Conservation (phyloP, 768 basidiomycete genomes). For the Pleurotus djamor region DNA sequence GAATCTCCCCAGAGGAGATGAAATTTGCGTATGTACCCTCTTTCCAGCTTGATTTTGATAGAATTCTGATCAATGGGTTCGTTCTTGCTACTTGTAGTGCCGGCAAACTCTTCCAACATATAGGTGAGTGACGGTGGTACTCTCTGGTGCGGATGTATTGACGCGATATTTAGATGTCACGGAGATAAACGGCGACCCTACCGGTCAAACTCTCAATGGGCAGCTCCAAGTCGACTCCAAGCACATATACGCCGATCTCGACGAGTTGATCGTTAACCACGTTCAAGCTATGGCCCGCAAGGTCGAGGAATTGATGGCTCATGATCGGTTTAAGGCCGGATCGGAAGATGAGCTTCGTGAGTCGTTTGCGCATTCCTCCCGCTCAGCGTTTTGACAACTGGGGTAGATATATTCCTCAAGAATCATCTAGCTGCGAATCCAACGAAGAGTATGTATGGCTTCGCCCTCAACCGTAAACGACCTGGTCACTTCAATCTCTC, state of each 20-base stretch:
- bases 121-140: conserved; percentile 54
- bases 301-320: conserved; percentile 91
- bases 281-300: conserved; percentile 91
- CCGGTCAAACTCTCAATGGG: conserved; percentile 59
- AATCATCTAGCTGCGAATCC: conserved; percentile 93
- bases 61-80: not conserved
- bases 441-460: conserved; percentile 93
- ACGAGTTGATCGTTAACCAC: conserved; percentile 96
- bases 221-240: conserved; percentile 72
- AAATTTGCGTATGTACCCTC: conserved; percentile 46
- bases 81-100: not conserved
- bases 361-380: conserved; percentile 25
- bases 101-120: conserved; percentile 86
- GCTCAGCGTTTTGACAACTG: not conserved
- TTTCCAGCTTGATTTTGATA: not conserved
- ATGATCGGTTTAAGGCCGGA: conserved; percentile 92
- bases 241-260: conserved; percentile 89
- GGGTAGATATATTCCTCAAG: conserved; percentile 77
- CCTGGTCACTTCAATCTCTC: conserved; percentile 94
- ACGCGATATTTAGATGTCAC: conserved; percentile 60
- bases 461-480: conserved; percentile 83
- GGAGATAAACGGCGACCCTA: conserved; percentile 75
- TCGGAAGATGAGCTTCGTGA: conserved; percentile 88
- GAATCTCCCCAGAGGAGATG: conserved; percentile 66
- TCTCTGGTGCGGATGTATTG: conserved; percentile 5